Base-by-base conservation (phyloP, 192 early-diverging fungal genomes). In the Oehlia diaphana region DNA sequence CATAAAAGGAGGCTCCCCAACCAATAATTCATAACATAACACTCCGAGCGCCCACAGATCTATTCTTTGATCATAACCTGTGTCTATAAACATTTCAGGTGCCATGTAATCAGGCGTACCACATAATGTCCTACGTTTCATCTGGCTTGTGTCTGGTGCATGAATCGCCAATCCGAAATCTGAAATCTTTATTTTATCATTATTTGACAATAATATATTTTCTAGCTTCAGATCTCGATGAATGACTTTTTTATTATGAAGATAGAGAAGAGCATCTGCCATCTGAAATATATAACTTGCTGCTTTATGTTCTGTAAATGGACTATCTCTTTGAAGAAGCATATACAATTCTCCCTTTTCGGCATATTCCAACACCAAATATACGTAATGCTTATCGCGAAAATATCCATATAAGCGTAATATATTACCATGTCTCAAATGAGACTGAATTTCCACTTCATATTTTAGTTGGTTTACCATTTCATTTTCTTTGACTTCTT, bases 121-220 rank as follows among this genome's bases (percentile, higher is more conserved):
- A 79, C 97, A 99, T n/a, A 97, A 80, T 39, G 68, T 70, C 68
- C 23, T 70, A 9, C 68, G 68, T 21, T 39, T n/a, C n/a, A n/a
- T 70, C 7, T 33, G 37, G 9, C 37, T 70, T 69, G 14, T 9
- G 72, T 90, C 88, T 16, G 91, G 92, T 39, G 94, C 90, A 81
- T 96, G 94, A n/a, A 99, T 95, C 1, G 94, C 94, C 97, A 96
- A 99, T 3, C 97, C 97, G 89, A 99, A 99, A 86, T 99, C 97
- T 8, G 92, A 94, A 82, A 99, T 96, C 77, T 98, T 98, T 62
- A 99, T 86, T 74, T 96, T 94, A 31, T 95, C 96, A 47, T 94
- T 87, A 16, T 88, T 78, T 26, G 93, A 94, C 21, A 99, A 83
- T 74, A 99, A 83, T 71, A 99, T 77, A 72, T 99, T 99, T 81